Conservation (phyloP, 1,139 yeast species). For the Protomyces gravidus region DNA sequence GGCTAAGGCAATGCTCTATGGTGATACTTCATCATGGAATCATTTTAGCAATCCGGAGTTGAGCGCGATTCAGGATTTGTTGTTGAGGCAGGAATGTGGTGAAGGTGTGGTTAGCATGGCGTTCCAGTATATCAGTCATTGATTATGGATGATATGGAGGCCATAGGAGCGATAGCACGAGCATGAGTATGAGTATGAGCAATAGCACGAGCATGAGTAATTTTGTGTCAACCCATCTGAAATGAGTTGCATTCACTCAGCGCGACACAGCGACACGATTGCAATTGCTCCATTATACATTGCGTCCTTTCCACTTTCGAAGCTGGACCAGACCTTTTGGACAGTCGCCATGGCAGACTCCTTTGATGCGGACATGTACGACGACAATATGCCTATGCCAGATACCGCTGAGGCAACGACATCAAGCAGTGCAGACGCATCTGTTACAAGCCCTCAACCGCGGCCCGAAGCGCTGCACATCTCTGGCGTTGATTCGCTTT, state of each 20-base stretch:
- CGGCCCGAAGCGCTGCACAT: slow-evolving; percentile 27
- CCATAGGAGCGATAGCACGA: too few species aligned
- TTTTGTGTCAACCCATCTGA: too few species aligned
- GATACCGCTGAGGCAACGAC: not conserved
- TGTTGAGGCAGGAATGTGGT: slow-evolving; percentile 67
- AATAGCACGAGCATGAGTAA: too few species aligned
- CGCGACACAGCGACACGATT: too few species aligned
- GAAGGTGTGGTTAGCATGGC: slow-evolving; percentile 74
- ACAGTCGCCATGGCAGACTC: slow-evolving; percentile 10
- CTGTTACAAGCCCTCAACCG: not conserved
- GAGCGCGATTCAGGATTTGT: slow-evolving; percentile 63
- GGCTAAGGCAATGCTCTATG: slow-evolving; percentile 88
- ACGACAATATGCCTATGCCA: slow-evolving; percentile 5
- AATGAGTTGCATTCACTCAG: too few species aligned
- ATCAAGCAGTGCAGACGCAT: not conserved
- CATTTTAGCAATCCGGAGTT: slow-evolving; percentile 67
- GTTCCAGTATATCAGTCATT: slow-evolving; percentile 88
- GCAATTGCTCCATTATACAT: too few species aligned
- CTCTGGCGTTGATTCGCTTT: slow-evolving; percentile 27
- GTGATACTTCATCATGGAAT: slow-evolving; percentile 98
- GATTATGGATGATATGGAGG: slow-evolving; percentile 8
- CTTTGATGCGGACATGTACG: slow-evolving; percentile 25
- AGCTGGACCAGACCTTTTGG: slow-evolving; percentile 17
- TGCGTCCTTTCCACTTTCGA: too few species aligned
- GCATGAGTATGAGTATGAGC: too few species aligned